phyloP scores from a whole-genome alignment of 148 eudicot species.

The Camellia granthamiana region DNA sequence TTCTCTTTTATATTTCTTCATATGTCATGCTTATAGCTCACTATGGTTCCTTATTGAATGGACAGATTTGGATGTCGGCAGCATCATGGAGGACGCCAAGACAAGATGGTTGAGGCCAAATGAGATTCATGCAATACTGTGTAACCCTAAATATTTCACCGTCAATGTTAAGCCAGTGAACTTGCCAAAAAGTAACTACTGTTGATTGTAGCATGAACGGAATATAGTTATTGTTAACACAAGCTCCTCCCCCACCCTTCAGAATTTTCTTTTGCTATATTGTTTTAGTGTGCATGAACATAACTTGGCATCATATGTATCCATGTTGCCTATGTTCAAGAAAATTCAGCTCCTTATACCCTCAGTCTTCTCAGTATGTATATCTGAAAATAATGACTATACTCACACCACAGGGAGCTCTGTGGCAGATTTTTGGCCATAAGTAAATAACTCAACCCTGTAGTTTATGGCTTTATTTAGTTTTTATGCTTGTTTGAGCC shows the following conservation, averaged over 20 bases:
- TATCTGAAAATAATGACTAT: neutral
- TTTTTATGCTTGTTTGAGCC: neutral
- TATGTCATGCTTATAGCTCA: conserved; percentile 8
- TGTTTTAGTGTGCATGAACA: neutral
- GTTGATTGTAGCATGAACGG: conserved; percentile 1
- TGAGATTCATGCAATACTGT: conserved; percentile 89
- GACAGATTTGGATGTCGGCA: conserved; percentile 77
- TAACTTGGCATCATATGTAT: neutral
- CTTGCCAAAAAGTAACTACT: conserved; percentile 61
- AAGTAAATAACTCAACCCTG: neutral
- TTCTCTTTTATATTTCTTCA: neutral
- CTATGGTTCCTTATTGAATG: conserved; percentile 10
- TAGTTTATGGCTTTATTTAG: neutral
- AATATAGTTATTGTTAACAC: neutral
- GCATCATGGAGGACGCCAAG: conserved; percentile 68
- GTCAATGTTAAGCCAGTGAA: conserved; percentile 76
- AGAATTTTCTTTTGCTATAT: neutral
- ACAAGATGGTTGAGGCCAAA: conserved; percentile 93
- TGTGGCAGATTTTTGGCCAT: neutral
- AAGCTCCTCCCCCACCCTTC: neutral
- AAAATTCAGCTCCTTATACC: neutral
- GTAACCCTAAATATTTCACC: conserved; percentile 59
- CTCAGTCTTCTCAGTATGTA: neutral
- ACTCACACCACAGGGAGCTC: neutral
- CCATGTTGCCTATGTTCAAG: neutral